Conservation (phyloP, 208 protist genomes). For the Wallacemonas rigidus region DNA sequence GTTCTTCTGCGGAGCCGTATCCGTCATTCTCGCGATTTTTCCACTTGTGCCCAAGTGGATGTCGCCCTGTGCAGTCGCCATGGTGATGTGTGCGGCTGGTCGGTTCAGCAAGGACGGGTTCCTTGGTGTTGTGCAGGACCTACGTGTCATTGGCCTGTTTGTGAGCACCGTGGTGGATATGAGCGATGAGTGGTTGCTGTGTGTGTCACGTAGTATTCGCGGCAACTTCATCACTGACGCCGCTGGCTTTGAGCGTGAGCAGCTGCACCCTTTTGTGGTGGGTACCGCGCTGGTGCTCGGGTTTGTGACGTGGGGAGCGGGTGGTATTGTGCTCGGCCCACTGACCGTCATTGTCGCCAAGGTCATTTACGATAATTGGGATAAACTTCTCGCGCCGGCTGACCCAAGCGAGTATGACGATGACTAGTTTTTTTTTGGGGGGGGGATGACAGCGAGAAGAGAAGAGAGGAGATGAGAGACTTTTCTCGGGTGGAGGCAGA, state of each 20-base stretch:
- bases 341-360: constrained; percentile 74
- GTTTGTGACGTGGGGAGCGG: constrained; percentile 58
- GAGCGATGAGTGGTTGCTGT: constrained; percentile 70
- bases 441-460: neutral
- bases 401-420: neutral
- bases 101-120: constrained; percentile 17
- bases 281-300: constrained; percentile 63
- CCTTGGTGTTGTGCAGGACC: constrained; percentile 18
- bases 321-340: constrained; percentile 68
- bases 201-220: constrained; percentile 49
- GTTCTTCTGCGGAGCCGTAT: constrained; percentile 49
- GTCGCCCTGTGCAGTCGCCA: constrained; percentile 47
- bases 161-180: constrained; percentile 43
- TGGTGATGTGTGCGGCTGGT: constrained; percentile 14
- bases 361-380: constrained; percentile 79
- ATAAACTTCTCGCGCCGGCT: constrained; percentile 32
- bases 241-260: constrained; percentile 29
- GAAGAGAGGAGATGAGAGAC: neutral
- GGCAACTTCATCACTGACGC: constrained; percentile 32
- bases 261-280: constrained; percentile 61
- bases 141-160: constrained; percentile 32
- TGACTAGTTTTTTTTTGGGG: neutral
- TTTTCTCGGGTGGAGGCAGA: too few relatives aligned
- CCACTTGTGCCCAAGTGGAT: constrained; percentile 67
- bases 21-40: constrained; percentile 58